Conservation (phyloP, 129 eudicot species). For the Rutidosis leptorrhynchoides region DNA sequence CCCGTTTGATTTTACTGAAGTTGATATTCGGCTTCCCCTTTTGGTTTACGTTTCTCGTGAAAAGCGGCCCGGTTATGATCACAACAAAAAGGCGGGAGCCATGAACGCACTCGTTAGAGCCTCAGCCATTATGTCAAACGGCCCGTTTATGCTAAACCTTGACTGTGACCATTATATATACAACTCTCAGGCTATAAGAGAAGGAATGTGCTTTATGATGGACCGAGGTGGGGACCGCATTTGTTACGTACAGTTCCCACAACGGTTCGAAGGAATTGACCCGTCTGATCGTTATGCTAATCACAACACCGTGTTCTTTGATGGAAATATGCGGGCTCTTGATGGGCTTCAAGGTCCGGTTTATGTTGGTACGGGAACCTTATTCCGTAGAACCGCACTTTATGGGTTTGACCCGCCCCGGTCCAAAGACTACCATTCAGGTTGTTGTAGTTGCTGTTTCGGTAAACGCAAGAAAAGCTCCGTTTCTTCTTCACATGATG, state of each 20-base stretch:
- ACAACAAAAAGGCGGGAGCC: slow-evolving; percentile 77
- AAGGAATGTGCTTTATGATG: slow-evolving; percentile 70
- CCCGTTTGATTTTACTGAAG: slow-evolving; percentile 45
- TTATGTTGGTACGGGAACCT: slow-evolving; percentile 56
- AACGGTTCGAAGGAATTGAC: slow-evolving; percentile 56
- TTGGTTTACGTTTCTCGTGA: slow-evolving; percentile 69
- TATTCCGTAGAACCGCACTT: slow-evolving; percentile 49
- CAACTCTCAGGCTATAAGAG: slow-evolving; percentile 53
- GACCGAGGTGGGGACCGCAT: slow-evolving; percentile 61
- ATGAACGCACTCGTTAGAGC: slow-evolving; percentile 72
- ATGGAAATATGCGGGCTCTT: slow-evolving; percentile 58
- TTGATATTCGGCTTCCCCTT: slow-evolving; percentile 63
- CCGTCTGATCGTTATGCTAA: slow-evolving; percentile 63
- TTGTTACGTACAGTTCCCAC: slow-evolving; percentile 52
- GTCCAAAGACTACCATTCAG: slow-evolving; percentile 43
- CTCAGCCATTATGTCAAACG: slow-evolving; percentile 68
- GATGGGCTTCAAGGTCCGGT: slow-evolving; percentile 64
- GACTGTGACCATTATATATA: slow-evolving; percentile 59
- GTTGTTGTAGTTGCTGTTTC: slow-evolving; percentile 46
- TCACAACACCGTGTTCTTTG: slow-evolving; percentile 60
- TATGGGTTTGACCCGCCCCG: slow-evolving; percentile 64
- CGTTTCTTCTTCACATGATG: slow-evolving; percentile 42
- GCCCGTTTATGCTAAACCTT: slow-evolving; percentile 66
- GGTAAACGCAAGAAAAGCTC: slow-evolving; percentile 38
- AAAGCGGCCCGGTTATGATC: slow-evolving; percentile 70